Conservation (phyloP, 225 moss, liverwort and hornwort genomes). For the Polytrichum formosum region DNA sequence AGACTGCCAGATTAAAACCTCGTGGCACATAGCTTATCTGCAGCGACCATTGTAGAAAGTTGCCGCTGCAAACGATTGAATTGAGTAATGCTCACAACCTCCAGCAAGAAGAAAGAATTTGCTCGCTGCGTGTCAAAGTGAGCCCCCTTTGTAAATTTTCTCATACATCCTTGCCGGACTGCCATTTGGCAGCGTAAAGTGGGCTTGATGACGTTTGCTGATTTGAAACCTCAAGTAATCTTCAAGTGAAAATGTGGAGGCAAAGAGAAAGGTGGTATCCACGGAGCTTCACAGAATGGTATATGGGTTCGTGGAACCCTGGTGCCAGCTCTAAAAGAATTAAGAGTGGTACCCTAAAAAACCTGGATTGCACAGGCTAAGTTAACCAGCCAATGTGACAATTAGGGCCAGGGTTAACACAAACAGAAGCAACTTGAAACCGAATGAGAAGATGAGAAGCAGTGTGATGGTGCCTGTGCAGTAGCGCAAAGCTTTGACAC, state of each 20-base stretch:
- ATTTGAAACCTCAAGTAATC: background rate
- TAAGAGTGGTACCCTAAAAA: background rate
- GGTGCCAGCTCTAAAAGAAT: background rate
- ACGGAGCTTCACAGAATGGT: background rate
- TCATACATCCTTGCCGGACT: too few relatives aligned
- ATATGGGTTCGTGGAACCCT: too few relatives aligned
- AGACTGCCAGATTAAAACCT: background rate
- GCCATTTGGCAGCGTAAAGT: too few relatives aligned
- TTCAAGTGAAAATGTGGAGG: background rate
- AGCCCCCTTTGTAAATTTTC: too few relatives aligned
- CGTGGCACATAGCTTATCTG: background rate
- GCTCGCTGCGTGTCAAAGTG: too few relatives aligned
- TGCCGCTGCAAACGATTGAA: background rate
- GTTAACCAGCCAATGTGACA: constrained; percentile 8
- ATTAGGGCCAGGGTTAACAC: constrained; percentile 15
- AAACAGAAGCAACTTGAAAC: constrained; percentile 15
- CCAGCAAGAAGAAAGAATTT: too few relatives aligned
- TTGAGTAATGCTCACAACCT: too few relatives aligned
- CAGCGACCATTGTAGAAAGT: background rate
- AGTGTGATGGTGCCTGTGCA: constrained; percentile 12
- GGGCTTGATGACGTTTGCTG: background rate
- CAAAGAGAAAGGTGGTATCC: background rate
- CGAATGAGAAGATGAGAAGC: constrained; percentile 4
- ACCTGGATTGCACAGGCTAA: background rate
- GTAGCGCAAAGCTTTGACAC: constrained; percentile 8